phyloP scores from a whole-genome alignment of 768 basidiomycete genomes.

The Crassisporium funariophilum region DNA sequence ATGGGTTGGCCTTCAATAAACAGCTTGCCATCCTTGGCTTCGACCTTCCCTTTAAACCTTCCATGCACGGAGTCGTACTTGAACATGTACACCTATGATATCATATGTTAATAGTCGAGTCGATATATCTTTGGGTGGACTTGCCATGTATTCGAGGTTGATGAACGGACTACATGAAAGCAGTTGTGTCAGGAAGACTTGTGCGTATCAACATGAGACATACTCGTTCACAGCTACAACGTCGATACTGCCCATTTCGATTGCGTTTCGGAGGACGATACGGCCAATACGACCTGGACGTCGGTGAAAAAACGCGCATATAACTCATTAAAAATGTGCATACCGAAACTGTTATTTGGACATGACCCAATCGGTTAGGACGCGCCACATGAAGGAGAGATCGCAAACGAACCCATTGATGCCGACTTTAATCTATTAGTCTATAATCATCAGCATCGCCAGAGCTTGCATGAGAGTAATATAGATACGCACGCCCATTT shows the following conservation, averaged over 20 bases:
- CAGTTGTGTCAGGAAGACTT: neutral
- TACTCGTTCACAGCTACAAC: conserved; percentile 92
- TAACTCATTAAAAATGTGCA: conserved; percentile 20
- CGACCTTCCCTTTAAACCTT: conserved; percentile 76
- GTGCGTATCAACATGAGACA: conserved; percentile 24
- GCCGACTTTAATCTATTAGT: conserved; percentile 69
- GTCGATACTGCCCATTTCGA: conserved; percentile 65
- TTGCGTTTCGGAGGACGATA: conserved; percentile 90
- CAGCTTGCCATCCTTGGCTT: conserved; percentile 81
- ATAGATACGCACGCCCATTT: too few relatives aligned
- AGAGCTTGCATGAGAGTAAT: too few relatives aligned
- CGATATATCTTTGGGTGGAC: conserved; percentile 12
- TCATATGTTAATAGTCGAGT: neutral
- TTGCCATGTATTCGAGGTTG: conserved; percentile 88
- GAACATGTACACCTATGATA: conserved; percentile 85
- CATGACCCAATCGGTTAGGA: conserved; percentile 5
- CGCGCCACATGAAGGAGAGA: neutral
- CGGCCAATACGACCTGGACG: conserved; percentile 90
- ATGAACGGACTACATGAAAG: conserved; percentile 80
- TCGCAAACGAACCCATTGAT: conserved; percentile 78
- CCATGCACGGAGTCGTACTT: conserved; percentile 90
- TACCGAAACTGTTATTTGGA: conserved; percentile 63
- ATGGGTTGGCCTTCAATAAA: conserved; percentile 73
- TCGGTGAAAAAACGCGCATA: conserved; percentile 1
- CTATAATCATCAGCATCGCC: too few relatives aligned